phyloP scores from a whole-genome alignment of 139 green algal genomes.

The Diplosphaera chodatii region DNA sequence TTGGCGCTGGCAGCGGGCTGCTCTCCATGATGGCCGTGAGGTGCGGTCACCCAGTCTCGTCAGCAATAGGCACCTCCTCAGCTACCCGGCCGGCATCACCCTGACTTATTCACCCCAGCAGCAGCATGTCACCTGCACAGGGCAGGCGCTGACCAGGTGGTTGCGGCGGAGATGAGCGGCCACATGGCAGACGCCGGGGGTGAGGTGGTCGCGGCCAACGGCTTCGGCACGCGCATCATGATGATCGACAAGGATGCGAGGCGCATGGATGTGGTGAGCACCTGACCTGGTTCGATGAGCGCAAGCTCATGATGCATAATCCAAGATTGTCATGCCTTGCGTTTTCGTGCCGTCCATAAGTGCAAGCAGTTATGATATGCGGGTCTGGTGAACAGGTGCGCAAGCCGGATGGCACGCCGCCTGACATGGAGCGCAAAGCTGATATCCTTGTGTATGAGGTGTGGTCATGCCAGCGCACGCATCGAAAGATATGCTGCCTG shows the following conservation, averaged over 20 bases:
- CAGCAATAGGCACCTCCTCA: too few species aligned
- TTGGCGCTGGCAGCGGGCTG: constrained; percentile 64
- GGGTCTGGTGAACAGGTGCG: neutral
- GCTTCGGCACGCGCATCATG: constrained; percentile 31
- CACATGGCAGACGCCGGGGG: constrained; percentile 69
- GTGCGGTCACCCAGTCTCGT: too few species aligned
- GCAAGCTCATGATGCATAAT: too few species aligned
- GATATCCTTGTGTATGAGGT: constrained; percentile 65
- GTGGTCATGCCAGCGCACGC: neutral
- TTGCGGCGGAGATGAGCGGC: constrained; percentile 39
- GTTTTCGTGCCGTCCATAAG: too few species aligned
- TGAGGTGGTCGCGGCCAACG: constrained; percentile 59
- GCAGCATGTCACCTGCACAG: constrained; percentile 11
- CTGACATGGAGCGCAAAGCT: constrained; percentile 49
- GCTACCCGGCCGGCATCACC: too few species aligned
- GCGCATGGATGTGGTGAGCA: constrained; percentile 29
- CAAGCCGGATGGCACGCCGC: constrained; percentile 45
- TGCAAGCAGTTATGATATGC: neutral
- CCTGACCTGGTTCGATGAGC: too few species aligned
- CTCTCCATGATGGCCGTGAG: constrained; percentile 72
- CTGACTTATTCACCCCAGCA: too few species aligned
- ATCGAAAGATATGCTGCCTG: too few species aligned
- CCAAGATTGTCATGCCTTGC: too few species aligned
- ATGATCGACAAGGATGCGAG: constrained; percentile 58
- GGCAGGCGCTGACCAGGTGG: constrained; percentile 44